Percentiles rank a stretch among this genome's conserved stretches.
Evolutionary conservation across 225 moss, liverwort and hornwort genomes (phyloP).

Genomic region (Polytrichum commune): DNA sequence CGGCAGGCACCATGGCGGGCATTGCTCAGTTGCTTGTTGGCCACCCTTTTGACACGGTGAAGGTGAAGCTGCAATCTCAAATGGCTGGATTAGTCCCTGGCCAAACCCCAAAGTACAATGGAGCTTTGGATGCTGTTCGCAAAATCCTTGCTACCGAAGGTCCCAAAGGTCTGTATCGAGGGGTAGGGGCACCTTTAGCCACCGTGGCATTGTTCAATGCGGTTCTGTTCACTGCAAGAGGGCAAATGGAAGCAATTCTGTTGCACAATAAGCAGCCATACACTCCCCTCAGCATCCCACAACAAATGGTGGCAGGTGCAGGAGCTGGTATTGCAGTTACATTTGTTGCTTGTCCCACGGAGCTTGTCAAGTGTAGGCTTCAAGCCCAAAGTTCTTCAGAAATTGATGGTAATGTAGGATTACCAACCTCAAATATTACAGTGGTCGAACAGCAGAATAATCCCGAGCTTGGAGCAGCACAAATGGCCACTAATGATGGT

Average conservation of each 20-base stretch:
- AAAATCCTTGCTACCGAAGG: slow-evolving; percentile 74
- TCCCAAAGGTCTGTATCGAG: slow-evolving; percentile 66
- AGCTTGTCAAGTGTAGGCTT: slow-evolving; percentile 54
- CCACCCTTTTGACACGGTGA: slow-evolving; percentile 91
- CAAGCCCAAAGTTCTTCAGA: slow-evolving; percentile 60
- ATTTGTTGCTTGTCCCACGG: slow-evolving; percentile 48
- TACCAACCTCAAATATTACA: not conserved
- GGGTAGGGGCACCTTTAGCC: slow-evolving; percentile 76
- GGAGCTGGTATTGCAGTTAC: slow-evolving; percentile 47
- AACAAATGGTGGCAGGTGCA: slow-evolving; percentile 61
- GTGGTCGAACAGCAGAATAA: no score
- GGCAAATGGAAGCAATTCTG: slow-evolving; percentile 70
- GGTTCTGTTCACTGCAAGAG: slow-evolving; percentile 78
- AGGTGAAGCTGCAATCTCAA: slow-evolving; percentile 90
- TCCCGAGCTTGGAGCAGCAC: not conserved
- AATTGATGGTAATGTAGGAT: not conserved
- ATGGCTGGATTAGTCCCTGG: slow-evolving; percentile 42
- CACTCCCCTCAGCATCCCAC: slow-evolving; percentile 37
- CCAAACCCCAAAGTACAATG: slow-evolving; percentile 42
- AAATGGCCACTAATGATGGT: not conserved
- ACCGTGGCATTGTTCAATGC: slow-evolving; percentile 81
- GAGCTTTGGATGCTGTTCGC: slow-evolving; percentile 66
- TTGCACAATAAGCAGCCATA: slow-evolving; percentile 32
- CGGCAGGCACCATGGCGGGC: slow-evolving; percentile 83
- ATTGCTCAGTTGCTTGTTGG: slow-evolving; percentile 82